A percentile compares a stretch with the other conserved stretches of the same genome.
These are phyloP conservation scores for Clavispora phyllophila DNA, from an alignment of 805 yeast genomes.

Conservation along the genomic window DNA sequence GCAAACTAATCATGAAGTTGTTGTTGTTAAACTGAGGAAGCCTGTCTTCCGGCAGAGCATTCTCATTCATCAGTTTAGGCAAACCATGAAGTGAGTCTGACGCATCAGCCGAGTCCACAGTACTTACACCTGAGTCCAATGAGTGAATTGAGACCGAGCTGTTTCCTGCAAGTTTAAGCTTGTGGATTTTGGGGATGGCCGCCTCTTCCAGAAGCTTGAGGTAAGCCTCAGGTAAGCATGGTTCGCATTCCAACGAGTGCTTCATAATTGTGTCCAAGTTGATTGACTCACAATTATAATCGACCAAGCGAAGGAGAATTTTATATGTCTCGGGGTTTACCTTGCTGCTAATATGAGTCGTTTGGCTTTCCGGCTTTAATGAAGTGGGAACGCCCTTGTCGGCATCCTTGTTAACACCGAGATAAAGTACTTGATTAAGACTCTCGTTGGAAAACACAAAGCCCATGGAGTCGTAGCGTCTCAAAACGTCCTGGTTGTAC, in stretches of 20 bases:
- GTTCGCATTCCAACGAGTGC: conserved; percentile 59
- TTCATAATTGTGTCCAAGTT: conserved; percentile 55
- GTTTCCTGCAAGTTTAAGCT: background rate
- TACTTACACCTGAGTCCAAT: background rate
- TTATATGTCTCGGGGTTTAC: conserved; percentile 10
- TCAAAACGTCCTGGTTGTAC: conserved; percentile 37
- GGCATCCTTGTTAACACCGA: conserved; percentile 34
- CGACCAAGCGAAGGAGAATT: conserved; percentile 43
- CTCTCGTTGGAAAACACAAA: conserved; percentile 41
- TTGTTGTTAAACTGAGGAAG: conserved; percentile 34
- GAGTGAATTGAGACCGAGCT: background rate
- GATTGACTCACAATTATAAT: conserved; percentile 38
- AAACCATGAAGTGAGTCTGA: background rate
- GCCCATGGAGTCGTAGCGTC: conserved; percentile 37
- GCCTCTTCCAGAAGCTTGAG: conserved; percentile 11
- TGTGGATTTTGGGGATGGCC: background rate
- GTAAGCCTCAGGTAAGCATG: conserved; percentile 44
- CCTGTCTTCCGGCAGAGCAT: conserved; percentile 12
- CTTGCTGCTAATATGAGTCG: background rate
- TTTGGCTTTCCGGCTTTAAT: conserved; percentile 3
- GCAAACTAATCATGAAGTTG: conserved; percentile 29
- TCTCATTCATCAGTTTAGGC: background rate
- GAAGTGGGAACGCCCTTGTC: conserved; percentile 17
- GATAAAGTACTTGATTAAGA: conserved; percentile 37
- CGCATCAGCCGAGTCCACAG: background rate